Evolutionary conservation across 202 grass and related monocot species (phyloP), one percentile per base, ranked within the genome.

Genomic region (Zoysia matrella): DNA sequence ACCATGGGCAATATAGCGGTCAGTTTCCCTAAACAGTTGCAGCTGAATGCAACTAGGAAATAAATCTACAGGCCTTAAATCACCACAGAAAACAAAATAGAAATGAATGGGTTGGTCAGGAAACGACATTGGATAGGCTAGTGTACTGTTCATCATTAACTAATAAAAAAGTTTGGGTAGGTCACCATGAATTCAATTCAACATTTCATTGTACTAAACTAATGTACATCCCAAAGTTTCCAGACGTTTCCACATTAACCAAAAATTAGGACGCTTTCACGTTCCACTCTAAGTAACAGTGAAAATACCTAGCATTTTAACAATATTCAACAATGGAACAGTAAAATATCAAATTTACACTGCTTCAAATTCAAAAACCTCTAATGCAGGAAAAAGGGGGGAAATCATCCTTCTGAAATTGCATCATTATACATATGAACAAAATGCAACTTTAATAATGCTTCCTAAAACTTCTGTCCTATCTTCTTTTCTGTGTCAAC

Each of bases 71-170:
- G 30, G 30, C 12, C 53, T 62, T 74, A 63, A 85, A 48, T 79
- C 77, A 71, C 14, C 44, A 78, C 69, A 74, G 41, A 74, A 83
- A 76, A 86, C 78, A 71, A 86, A 69, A 3, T 1, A 47, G 67
- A 76, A 22, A 72, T 76, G 78, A 72, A 42, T 67, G 16, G 78
- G 60, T 52, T 77, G 43, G 12, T 40, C 57, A 81, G 67, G 43
- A 67, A 69, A 82, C 52, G 85, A 60, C 84, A 61, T 67, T 44
- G 14, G 49, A 82, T 82, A 71, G 40, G 65, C 75, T 86, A 44
- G 49, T 80, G 54, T 76, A 85, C 15, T 57, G 48, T 66, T 60
- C 75, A 89, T 57, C 77, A 77, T 73, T 77, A 65, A 61, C 50
- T 69, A 48, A 7, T 3, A 39, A 70, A 42, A 58, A 69, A 48